phyloP scores from a whole-genome alignment of 1,284 basidiomycete species.

The Xerocomus cyaneibrunnescens region DNA sequence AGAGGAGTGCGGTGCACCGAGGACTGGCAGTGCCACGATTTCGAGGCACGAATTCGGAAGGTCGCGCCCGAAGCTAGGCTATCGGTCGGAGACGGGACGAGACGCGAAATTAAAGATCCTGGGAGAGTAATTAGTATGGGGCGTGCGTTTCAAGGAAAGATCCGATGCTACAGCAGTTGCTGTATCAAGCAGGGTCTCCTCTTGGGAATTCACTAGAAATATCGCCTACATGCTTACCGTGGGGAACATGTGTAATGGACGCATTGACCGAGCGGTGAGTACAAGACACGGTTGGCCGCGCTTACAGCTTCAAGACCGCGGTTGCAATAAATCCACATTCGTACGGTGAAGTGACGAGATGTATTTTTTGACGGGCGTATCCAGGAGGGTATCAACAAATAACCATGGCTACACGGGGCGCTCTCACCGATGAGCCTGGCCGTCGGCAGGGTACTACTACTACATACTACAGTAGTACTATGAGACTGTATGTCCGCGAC shows the following conservation, averaged over 20 bases:
- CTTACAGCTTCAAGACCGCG: background rate
- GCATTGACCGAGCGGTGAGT: background rate
- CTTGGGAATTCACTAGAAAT: background rate
- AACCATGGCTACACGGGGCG: constrained; percentile 21
- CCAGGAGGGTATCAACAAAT: constrained; percentile 11
- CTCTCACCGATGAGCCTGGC: constrained; percentile 1
- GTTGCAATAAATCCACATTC: constrained; percentile 4
- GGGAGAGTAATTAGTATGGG: constrained; percentile 3
- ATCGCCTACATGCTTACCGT: background rate
- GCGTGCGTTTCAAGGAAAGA: constrained; percentile 25
- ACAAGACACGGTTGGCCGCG: background rate
- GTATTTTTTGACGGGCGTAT: background rate
- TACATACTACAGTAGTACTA: no score
- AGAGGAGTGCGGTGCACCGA: background rate
- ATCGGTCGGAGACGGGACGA: constrained; percentile 5
- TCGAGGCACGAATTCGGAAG: background rate
- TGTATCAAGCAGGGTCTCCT: constrained; percentile 1
- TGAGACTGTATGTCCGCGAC: no score
- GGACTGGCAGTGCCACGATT: background rate
- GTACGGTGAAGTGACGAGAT: background rate
- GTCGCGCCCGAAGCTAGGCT: background rate
- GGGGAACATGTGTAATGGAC: background rate
- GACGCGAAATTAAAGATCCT: constrained; percentile 8
- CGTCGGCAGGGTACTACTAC: background rate
- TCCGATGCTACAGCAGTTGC: constrained; percentile 11